A percentile compares a stretch with the other conserved stretches of the same genome.
phyloP scores from a whole-genome alignment of 2,329 filamentous ascomycete genomes.

The Cordyceps fumosorosea region DNA sequence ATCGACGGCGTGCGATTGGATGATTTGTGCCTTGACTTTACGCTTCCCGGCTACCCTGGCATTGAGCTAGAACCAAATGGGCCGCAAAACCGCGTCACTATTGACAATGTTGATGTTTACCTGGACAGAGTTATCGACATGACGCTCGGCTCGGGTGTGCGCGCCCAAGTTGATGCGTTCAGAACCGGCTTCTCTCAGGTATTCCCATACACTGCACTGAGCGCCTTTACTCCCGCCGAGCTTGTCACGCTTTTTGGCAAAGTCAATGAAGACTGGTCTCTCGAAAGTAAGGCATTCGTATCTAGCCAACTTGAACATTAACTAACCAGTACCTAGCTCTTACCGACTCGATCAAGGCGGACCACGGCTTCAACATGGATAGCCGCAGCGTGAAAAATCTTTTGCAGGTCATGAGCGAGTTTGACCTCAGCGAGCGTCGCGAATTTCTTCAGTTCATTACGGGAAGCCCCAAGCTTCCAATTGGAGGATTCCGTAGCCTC shows the following conservation, averaged over 20 bases:
- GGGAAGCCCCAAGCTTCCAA: slow-evolving; percentile 94
- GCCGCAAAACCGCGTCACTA: slow-evolving; percentile 67
- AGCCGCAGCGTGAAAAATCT: slow-evolving; percentile 92
- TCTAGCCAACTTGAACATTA: not conserved
- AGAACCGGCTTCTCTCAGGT: slow-evolving; percentile 87
- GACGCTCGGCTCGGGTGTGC: slow-evolving; percentile 84
- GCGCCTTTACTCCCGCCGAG: slow-evolving; percentile 91
- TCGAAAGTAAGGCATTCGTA: slow-evolving; percentile 72
- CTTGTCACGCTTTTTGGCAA: slow-evolving; percentile 90
- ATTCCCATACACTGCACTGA: slow-evolving; percentile 88
- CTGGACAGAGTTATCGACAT: slow-evolving; percentile 86
- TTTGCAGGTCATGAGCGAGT: slow-evolving; percentile 88
- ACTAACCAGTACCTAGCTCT: slow-evolving; percentile 53
- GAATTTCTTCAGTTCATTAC: slow-evolving; percentile 98
- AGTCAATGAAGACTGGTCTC: slow-evolving; percentile 91
- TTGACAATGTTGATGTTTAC: slow-evolving; percentile 86
- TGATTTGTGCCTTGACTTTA: slow-evolving; percentile 89
- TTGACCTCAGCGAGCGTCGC: slow-evolving; percentile 66
- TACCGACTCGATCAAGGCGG: slow-evolving; percentile 97
- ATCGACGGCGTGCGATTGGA: slow-evolving; percentile 75
- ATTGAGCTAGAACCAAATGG: slow-evolving; percentile 79
- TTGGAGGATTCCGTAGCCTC: slow-evolving; percentile 94
- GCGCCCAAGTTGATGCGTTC: slow-evolving; percentile 86
- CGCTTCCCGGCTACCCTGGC: slow-evolving; percentile 79
- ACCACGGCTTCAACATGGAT: slow-evolving; percentile 98